Percentiles rank a stretch among this genome's conserved stretches.
phyloP scores from a whole-genome alignment of 2,329 filamentous ascomycete species.

The Apiospora phragmitis region DNA sequence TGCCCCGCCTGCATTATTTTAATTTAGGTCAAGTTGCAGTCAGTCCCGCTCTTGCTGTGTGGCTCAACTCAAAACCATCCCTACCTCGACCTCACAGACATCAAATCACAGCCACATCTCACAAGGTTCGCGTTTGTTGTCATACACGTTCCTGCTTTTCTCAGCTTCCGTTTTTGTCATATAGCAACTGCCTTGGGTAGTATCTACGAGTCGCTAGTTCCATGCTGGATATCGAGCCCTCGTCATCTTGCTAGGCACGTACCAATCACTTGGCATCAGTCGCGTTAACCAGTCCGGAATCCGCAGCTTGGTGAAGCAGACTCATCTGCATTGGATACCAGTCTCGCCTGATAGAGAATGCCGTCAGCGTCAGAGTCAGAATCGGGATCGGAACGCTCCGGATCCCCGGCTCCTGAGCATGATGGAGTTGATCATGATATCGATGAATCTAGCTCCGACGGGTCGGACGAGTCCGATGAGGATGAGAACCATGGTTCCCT shows the following conservation, averaged over 20 bases:
- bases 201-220: no score
- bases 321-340: neutral
- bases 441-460: neutral
- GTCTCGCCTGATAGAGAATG: neutral
- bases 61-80: neutral
- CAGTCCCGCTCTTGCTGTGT: neutral
- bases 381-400: neutral
- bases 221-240: neutral
- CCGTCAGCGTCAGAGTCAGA: neutral
- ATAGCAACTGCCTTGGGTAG: neutral
- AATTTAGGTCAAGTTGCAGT: neutral
- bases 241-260: neutral
- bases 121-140: slow-evolving; percentile 2
- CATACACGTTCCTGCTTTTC: neutral
- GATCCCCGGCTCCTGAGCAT: neutral
- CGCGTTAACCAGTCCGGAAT: neutral
- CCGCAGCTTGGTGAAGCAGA: neutral
- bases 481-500: neutral
- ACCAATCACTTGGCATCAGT: neutral
- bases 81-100: neutral
- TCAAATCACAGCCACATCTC: slow-evolving; percentile 4
- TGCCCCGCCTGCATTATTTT: neutral
- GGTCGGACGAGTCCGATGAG: neutral
- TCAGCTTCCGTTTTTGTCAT: neutral
- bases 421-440: neutral